Percentiles rank a stretch among this genome's conserved stretches.
phyloP scores from a whole-genome alignment of 305 asterid genomes.

The Fraxinus nigra region DNA sequence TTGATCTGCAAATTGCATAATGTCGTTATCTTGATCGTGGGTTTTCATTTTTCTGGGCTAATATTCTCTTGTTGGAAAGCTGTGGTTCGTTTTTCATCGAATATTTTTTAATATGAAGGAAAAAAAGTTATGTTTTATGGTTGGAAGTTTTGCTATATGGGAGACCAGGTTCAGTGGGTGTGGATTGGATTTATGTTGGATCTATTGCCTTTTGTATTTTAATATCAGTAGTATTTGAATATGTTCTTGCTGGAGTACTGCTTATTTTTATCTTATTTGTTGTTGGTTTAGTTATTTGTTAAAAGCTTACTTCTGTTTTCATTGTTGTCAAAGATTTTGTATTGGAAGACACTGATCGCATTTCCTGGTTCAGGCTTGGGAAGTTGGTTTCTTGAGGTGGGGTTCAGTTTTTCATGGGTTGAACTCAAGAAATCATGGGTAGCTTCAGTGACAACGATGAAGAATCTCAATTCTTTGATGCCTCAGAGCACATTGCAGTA shows the following conservation, averaged over 20 bases:
- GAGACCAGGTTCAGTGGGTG: constrained; percentile 66
- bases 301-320: constrained; percentile 24
- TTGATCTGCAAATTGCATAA: constrained; percentile 28
- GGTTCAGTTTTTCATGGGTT: constrained; percentile 55
- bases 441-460: constrained; percentile 47
- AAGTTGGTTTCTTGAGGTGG: constrained; percentile 46
- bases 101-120: background rate
- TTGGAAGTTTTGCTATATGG: constrained; percentile 31
- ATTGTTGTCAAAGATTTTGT: constrained; percentile 44
- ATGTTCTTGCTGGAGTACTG: constrained; percentile 36
- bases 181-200: constrained; percentile 91
- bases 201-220: constrained; percentile 38
- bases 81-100: constrained; percentile 21
- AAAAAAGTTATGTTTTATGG: constrained; percentile 12
- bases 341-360: constrained; percentile 49
- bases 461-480: constrained; percentile 64
- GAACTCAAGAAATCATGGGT: constrained; percentile 63
- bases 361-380: constrained; percentile 37
- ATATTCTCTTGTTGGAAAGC: constrained; percentile 10
- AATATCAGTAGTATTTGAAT: constrained; percentile 33
- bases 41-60: constrained; percentile 36
- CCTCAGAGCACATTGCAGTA: constrained; percentile 51
- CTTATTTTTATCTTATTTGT: constrained; percentile 29
- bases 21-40: constrained; percentile 39
- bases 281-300: constrained; percentile 38